Evolutionary conservation across 208 protist species (phyloP).

Genomic region (Acanthamoeba triangularis): DNA sequence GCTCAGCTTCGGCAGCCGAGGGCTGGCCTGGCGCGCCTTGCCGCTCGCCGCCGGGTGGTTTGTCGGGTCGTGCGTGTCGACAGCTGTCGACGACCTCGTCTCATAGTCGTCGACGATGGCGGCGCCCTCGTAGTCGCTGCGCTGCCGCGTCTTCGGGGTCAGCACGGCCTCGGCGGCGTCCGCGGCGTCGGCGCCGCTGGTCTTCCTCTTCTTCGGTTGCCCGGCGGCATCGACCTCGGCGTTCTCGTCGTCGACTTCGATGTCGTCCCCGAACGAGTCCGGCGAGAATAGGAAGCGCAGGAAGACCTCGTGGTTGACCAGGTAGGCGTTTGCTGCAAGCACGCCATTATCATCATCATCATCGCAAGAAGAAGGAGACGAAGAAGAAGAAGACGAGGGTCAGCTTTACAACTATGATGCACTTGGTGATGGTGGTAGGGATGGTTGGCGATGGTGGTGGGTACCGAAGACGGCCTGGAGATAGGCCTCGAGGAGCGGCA

Average conservation of each 20-base stretch:
- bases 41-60: neutral
- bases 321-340: neutral
- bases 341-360: no score
- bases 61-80: neutral
- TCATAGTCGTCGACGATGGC: constrained; percentile 53
- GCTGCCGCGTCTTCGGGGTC: neutral
- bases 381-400: neutral
- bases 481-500: constrained; percentile 22
- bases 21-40: neutral
- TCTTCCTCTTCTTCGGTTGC: no score
- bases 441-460: neutral
- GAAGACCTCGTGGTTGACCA: constrained; percentile 2
- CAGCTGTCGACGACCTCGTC: neutral
- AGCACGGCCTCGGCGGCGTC: constrained; percentile 18
- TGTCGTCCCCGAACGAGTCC: constrained; percentile 43
- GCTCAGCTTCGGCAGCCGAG: neutral
- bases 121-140: neutral
- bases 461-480: constrained; percentile 13
- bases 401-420: neutral
- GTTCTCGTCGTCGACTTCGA: constrained; percentile 3
- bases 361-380: neutral
- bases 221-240: neutral
- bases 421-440: neutral
- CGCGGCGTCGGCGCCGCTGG: neutral
- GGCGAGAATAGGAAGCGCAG: constrained; percentile 44